A percentile compares a stretch with the other conserved stretches of the same genome.
phyloP scores from a whole-genome alignment of 345 rosid species.

The Microcos paniculata region DNA sequence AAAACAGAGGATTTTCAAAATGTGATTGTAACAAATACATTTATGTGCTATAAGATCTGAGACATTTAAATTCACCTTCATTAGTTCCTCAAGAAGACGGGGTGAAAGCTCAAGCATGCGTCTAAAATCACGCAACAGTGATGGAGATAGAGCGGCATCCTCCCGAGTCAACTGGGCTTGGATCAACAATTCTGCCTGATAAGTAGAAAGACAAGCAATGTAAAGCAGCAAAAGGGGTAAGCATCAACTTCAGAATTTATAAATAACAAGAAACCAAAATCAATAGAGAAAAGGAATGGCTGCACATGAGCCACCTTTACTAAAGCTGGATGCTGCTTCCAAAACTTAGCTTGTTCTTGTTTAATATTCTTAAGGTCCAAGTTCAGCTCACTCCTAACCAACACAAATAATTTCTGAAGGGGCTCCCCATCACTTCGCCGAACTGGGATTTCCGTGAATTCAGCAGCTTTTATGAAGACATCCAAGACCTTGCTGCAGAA shows the following conservation, averaged over 20 bases:
- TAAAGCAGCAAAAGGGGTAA: constrained; percentile 10
- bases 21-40: neutral
- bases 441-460: constrained; percentile 94
- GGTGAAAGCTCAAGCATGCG: constrained; percentile 94
- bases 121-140: constrained; percentile 76
- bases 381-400: constrained; percentile 95
- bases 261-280: neutral
- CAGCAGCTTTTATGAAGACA: constrained; percentile 95
- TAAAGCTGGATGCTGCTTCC: constrained; percentile 99
- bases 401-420: constrained; percentile 90
- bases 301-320: constrained; percentile 63
- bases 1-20: neutral
- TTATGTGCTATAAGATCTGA: neutral
- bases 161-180: constrained; percentile 94
- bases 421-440: constrained; percentile 94
- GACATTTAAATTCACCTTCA: constrained; percentile 60
- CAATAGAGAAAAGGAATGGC: constrained; percentile 5
- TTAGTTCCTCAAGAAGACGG: constrained; percentile 91
- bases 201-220: constrained; percentile 8
- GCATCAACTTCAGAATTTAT: neutral
- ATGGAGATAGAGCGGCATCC: constrained; percentile 69
- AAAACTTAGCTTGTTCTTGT: constrained; percentile 99
- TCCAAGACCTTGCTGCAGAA: constrained; percentile 94
- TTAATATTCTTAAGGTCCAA: constrained; percentile 94
- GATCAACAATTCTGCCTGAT: constrained; percentile 94